Percentiles rank a stretch among this genome's conserved stretches.
These are phyloP conservation scores for Pseudonectria foliicola DNA, from an alignment of 2,329 filamentous ascomycete species.

Conservation along the genomic window DNA sequence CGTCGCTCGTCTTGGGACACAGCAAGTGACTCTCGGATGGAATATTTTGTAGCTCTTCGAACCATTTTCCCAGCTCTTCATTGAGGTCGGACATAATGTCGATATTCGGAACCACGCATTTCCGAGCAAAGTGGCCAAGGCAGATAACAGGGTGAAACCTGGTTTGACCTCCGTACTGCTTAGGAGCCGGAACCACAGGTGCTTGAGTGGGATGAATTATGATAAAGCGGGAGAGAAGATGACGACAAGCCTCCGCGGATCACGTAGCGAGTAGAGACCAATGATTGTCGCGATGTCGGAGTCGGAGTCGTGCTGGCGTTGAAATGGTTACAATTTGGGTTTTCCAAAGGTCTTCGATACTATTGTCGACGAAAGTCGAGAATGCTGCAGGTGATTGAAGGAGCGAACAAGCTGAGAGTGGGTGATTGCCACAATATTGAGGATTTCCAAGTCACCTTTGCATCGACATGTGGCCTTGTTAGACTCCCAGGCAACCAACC, in stretches of 20 bases:
- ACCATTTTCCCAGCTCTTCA: slow-evolving; percentile 37
- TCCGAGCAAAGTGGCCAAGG: slow-evolving; percentile 8
- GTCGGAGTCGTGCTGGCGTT: slow-evolving; percentile 1
- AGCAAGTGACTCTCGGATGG: slow-evolving; percentile 54
- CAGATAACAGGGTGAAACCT: neutral
- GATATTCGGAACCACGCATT: slow-evolving; percentile 11
- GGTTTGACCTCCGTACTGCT: no score
- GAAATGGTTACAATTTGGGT: slow-evolving; percentile 12
- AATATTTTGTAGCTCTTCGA: slow-evolving; percentile 36
- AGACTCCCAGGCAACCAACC: slow-evolving; percentile 6
- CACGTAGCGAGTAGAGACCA: neutral
- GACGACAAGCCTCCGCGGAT: neutral
- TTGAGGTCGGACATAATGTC: slow-evolving; percentile 31
- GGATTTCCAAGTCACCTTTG: neutral
- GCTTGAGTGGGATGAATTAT: no score
- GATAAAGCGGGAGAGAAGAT: no score
- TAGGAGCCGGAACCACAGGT: no score
- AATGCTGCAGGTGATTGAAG: no score
- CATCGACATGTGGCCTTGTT: slow-evolving; percentile 1
- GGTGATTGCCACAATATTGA: no score
- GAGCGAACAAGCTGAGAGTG: no score
- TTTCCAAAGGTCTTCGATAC: slow-evolving; percentile 6
- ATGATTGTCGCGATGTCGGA: slow-evolving; percentile 2
- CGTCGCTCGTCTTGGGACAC: slow-evolving; percentile 56
- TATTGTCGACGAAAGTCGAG: slow-evolving; percentile 1